Percentiles rank a stretch among this genome's conserved stretches.
These are phyloP conservation scores for Onygenales sp. DNA, from an alignment of 2,329 filamentous ascomycete species.

Conservation along the genomic window DNA sequence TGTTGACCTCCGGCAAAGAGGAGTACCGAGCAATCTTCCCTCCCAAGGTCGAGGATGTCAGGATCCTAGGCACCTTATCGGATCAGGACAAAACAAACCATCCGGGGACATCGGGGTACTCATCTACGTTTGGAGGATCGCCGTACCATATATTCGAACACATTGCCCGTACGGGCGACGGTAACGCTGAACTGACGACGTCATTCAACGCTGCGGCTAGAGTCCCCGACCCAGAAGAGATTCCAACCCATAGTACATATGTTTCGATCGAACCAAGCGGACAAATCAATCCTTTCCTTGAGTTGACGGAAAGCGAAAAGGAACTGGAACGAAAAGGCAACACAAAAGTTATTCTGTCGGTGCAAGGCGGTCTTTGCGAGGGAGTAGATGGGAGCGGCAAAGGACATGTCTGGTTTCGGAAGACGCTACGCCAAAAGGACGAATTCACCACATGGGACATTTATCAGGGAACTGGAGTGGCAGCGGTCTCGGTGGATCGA, in stretches of 20 bases:
- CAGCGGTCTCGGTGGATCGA: conserved; percentile 4
- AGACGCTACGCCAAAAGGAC: not conserved
- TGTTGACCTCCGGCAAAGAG: conserved; percentile 6
- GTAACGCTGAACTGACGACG: not conserved
- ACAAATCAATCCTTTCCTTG: conserved; percentile 4
- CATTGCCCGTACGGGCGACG: not conserved
- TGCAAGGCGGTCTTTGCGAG: conserved; percentile 7
- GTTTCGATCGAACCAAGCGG: conserved; percentile 1
- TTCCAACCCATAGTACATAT: conserved; percentile 1
- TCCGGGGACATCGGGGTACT: conserved; percentile 5
- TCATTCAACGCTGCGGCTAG: conserved; percentile 4
- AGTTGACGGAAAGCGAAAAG: conserved; percentile 5
- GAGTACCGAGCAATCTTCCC: conserved; percentile 7
- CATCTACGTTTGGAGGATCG: conserved; percentile 1
- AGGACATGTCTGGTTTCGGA: conserved; percentile 10
- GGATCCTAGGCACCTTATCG: conserved; percentile 1
- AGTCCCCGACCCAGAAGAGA: not conserved
- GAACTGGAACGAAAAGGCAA: conserved; percentile 1
- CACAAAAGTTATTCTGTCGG: conserved; percentile 3
- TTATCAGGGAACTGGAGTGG: conserved; percentile 8
- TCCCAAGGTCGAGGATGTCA: conserved; percentile 1
- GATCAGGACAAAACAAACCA: conserved; percentile 3
- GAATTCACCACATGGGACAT: not conserved
- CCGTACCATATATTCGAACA: conserved; percentile 7
- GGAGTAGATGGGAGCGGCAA: conserved; percentile 2